phyloP scores from a whole-genome alignment of 1,139 yeast species.

The Kluyveromyces sp. region DNA sequence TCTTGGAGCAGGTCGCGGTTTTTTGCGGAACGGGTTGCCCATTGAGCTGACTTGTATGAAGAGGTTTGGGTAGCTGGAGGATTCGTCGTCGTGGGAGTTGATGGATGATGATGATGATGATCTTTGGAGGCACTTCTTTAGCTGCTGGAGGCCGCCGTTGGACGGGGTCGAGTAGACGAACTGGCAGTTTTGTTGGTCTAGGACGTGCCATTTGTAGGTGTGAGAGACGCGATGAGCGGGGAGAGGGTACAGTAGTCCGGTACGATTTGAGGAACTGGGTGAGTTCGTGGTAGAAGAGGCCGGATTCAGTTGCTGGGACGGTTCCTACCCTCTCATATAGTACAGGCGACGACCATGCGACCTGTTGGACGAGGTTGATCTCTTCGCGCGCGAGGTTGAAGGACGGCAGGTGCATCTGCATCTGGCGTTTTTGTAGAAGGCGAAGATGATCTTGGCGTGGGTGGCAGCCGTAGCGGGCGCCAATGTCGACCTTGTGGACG shows the following conservation, averaged over 20 bases:
- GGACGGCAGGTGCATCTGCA: conserved; percentile 52
- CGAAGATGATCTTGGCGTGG: conserved; percentile 66
- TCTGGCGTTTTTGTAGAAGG: conserved; percentile 38
- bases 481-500: conserved; percentile 24
- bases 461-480: conserved; percentile 36
- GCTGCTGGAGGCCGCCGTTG: conserved; percentile 41
- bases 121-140: conserved; percentile 36
- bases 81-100: conserved; percentile 5
- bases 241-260: conserved; percentile 1
- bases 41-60: conserved; percentile 55
- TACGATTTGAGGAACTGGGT: conserved; percentile 40
- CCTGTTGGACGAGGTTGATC: conserved; percentile 51
- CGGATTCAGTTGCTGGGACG: background rate
- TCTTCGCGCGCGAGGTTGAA: conserved; percentile 51
- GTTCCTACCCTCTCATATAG: background rate
- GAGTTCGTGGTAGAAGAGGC: conserved; percentile 37
- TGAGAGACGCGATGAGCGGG: background rate
- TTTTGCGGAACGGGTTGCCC: conserved; percentile 39
- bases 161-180: conserved; percentile 51
- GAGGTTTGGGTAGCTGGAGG: background rate
- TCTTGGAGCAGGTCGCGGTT: conserved; percentile 1
- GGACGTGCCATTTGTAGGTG: conserved; percentile 33
- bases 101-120: conserved; percentile 2
- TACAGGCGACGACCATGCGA: conserved; percentile 54
- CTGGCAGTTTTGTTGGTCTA: conserved; percentile 36